These are phyloP conservation scores for Fremontodendron californicum DNA, from an alignment of 345 rosid species.

Conservation along the genomic window DNA sequence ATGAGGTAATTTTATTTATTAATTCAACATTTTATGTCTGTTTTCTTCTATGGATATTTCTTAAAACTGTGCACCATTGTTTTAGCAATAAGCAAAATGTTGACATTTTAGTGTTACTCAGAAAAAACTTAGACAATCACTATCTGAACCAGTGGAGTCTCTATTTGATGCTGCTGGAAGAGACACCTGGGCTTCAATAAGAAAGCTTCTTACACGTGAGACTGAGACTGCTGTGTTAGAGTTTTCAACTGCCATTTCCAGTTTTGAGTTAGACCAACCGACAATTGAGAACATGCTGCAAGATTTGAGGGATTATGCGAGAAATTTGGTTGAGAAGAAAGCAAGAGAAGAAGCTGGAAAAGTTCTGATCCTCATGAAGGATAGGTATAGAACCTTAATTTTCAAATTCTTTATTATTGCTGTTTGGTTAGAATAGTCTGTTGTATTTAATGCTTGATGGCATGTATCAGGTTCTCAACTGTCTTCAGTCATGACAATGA, in stretches of 20 bases:
- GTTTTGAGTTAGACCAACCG: constrained; percentile 56
- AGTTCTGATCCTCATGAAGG: constrained; percentile 71
- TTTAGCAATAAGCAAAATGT: constrained; percentile 4
- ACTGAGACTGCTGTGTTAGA: constrained; percentile 47
- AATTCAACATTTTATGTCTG: neutral
- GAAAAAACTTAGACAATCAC: constrained; percentile 49
- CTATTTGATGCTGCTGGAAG: constrained; percentile 53
- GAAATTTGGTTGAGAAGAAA: constrained; percentile 57
- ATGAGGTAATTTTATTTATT: constrained; percentile 43
- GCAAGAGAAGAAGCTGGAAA: constrained; percentile 75
- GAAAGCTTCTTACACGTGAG: constrained; percentile 58
- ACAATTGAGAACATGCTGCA: constrained; percentile 41
- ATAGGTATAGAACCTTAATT: constrained; percentile 35
- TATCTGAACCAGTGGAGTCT: constrained; percentile 49
- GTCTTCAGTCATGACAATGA: constrained; percentile 66
- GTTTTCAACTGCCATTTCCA: constrained; percentile 39
- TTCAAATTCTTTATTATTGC: neutral
- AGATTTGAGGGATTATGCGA: constrained; percentile 46
- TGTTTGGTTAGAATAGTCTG: neutral
- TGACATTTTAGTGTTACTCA: constrained; percentile 28
- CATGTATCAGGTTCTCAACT: constrained; percentile 52
- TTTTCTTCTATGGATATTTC: constrained; percentile 1
- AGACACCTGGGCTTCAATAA: constrained; percentile 63
- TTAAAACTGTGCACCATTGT: neutral
- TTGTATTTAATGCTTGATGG: constrained; percentile 16